These are phyloP conservation scores for Sanghuangporus sanghuang DNA, from an alignment of 1,284 basidiomycete genomes.

Conservation along the genomic window DNA sequence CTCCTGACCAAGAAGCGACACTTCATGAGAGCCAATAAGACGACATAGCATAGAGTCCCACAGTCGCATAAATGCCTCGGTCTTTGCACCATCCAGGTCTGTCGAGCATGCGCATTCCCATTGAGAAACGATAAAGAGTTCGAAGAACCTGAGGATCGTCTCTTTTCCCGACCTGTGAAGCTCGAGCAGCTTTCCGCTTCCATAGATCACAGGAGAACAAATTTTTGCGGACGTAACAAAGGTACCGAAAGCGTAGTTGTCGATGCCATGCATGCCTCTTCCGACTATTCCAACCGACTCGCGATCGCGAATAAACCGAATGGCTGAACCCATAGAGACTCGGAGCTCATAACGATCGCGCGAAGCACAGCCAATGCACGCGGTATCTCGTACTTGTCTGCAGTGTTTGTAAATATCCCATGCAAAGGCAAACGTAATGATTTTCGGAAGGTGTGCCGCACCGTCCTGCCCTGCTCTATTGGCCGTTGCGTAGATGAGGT, in stretches of 20 bases:
- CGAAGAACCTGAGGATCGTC: slow-evolving; percentile 1
- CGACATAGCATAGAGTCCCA: slow-evolving; percentile 3
- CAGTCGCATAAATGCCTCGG: background rate
- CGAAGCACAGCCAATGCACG: background rate
- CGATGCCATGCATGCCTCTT: slow-evolving; percentile 5
- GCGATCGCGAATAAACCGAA: slow-evolving; percentile 13
- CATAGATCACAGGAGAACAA: background rate
- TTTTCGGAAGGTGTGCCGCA: background rate
- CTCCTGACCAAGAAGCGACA: background rate
- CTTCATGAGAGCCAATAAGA: background rate
- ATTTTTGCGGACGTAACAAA: background rate
- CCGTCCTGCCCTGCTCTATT: background rate
- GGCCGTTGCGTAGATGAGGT: slow-evolving; percentile 10
- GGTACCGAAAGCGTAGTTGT: background rate
- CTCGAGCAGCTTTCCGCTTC: slow-evolving; percentile 6
- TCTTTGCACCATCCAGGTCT: slow-evolving; percentile 2
- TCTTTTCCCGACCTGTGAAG: slow-evolving; percentile 8
- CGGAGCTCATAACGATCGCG: background rate
- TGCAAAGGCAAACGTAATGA: background rate
- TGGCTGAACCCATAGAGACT: background rate
- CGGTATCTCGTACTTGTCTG: slow-evolving; percentile 16
- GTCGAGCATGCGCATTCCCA: slow-evolving; percentile 5
- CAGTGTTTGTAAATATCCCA: slow-evolving; percentile 1
- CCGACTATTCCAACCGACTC: slow-evolving; percentile 9
- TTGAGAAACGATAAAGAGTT: background rate